Evolutionary conservation across 2,329 filamentous ascomycete species (phyloP).

Genomic region (Paracoccidioides brasiliensis): DNA sequence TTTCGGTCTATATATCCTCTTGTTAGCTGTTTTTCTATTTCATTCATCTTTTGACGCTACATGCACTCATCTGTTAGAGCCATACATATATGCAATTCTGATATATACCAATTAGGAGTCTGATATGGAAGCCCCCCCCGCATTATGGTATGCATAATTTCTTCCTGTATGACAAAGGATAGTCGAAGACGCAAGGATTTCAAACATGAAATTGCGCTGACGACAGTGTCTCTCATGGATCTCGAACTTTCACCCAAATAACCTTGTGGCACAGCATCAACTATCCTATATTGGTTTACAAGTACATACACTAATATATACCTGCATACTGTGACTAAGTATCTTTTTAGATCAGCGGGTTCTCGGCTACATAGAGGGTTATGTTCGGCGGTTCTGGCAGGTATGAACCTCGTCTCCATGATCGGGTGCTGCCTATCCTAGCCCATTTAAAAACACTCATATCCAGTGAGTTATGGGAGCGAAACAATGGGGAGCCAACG

Average conservation of each 20-base stretch:
- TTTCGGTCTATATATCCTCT: not conserved
- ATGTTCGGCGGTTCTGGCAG: conserved; percentile 96
- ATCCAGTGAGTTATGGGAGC: not conserved
- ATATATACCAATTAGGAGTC: conserved; percentile 46
- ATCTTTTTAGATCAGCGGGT: conserved; percentile 56
- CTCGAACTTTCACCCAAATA: not conserved
- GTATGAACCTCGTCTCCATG: conserved; percentile 41
- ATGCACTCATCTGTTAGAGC: no score
- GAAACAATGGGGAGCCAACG: no score
- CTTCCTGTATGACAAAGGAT: not conserved
- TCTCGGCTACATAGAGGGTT: conserved; percentile 82
- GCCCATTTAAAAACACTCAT: not conserved
- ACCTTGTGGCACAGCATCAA: not conserved
- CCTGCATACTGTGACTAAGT: not conserved
- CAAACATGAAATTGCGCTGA: not conserved
- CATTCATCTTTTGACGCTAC: no score
- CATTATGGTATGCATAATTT: conserved; percentile 62
- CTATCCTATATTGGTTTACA: not conserved
- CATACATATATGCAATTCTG: no score
- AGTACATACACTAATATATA: not conserved
- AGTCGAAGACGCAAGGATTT: not conserved
- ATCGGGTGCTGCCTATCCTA: not conserved
- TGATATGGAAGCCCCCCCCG: conserved; percentile 97
- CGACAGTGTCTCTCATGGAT: not conserved
- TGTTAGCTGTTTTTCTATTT: not conserved